These are phyloP conservation scores for Chenopodium formosanum DNA, from an alignment of 148 eudicot genomes.

Conservation along the genomic window DNA sequence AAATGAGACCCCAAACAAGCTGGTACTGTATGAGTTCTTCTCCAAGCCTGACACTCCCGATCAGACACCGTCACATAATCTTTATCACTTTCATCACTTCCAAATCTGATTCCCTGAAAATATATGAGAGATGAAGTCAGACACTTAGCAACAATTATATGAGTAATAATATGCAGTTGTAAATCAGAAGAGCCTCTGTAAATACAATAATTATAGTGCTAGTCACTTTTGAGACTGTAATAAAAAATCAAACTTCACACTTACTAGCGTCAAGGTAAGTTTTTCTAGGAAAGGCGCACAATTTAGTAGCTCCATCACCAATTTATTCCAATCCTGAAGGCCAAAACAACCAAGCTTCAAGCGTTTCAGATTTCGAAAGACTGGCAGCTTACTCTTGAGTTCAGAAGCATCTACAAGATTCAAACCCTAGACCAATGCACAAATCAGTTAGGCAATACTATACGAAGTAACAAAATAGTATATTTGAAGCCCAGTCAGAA, in stretches of 20 bases:
- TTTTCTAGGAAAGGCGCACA: neutral
- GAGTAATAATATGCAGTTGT: too few species aligned
- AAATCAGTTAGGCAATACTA: neutral
- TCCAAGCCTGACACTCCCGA: neutral
- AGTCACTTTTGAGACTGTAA: neutral
- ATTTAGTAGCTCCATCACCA: neutral
- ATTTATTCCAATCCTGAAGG: neutral
- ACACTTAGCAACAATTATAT: too few species aligned
- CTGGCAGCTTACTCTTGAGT: neutral
- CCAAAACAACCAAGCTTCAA: neutral
- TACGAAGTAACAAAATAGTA: neutral
- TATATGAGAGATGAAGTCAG: neutral
- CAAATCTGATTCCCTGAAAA: neutral
- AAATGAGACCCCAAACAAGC: slow-evolving; percentile 22
- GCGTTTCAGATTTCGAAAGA: slow-evolving; percentile 10
- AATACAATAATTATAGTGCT: too few species aligned
- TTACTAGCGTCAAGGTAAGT: neutral
- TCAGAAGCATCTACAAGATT: neutral
- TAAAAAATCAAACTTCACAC: neutral
- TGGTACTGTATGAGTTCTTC: neutral
- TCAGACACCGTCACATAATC: too few species aligned
- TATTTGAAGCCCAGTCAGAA: neutral
- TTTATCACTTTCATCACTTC: neutral
- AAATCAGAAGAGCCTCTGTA: too few species aligned
- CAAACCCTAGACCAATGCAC: too few species aligned